phyloP scores from a whole-genome alignment of 2,329 filamentous ascomycete genomes.

The Aspergillus aculeatinus region DNA sequence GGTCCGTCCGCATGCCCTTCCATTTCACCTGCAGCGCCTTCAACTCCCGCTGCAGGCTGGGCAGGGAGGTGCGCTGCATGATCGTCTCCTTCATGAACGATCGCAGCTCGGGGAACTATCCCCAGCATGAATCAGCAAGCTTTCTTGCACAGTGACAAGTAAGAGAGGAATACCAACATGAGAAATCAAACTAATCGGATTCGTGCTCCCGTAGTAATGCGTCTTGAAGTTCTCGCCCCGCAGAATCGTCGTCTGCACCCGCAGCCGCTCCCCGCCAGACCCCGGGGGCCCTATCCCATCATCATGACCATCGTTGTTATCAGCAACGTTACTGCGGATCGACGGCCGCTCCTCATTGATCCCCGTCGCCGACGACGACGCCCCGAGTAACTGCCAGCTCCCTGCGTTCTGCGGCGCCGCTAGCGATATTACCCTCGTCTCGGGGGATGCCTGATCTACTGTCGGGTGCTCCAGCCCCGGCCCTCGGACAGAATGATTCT shows the following conservation, averaged over 20 bases:
- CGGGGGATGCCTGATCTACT: background rate
- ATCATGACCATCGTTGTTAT: background rate
- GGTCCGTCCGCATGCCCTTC: constrained; percentile 16
- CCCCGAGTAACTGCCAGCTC: background rate
- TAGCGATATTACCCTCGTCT: background rate
- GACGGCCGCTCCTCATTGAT: constrained; percentile 12
- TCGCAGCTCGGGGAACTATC: constrained; percentile 23
- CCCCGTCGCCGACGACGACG: background rate
- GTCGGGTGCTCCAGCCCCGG: background rate
- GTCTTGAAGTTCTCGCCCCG: constrained; percentile 24
- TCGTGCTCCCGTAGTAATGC: constrained; percentile 25
- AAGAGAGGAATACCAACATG: constrained; percentile 14
- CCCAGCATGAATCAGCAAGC: background rate
- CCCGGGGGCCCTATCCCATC: background rate
- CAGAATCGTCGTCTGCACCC: constrained; percentile 19
- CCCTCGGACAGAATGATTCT: background rate
- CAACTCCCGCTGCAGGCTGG: constrained; percentile 21
- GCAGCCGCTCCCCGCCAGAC: background rate
- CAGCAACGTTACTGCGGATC: constrained; percentile 7
- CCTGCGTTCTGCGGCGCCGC: background rate
- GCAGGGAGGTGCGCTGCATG: constrained; percentile 18
- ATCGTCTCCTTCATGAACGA: constrained; percentile 25
- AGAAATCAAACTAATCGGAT: constrained; percentile 21
- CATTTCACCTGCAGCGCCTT: constrained; percentile 22
- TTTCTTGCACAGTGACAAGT: no score